These are phyloP conservation scores for Venturia nashicola DNA, from an alignment of 2,329 filamentous ascomycete genomes.

Conservation along the genomic window DNA sequence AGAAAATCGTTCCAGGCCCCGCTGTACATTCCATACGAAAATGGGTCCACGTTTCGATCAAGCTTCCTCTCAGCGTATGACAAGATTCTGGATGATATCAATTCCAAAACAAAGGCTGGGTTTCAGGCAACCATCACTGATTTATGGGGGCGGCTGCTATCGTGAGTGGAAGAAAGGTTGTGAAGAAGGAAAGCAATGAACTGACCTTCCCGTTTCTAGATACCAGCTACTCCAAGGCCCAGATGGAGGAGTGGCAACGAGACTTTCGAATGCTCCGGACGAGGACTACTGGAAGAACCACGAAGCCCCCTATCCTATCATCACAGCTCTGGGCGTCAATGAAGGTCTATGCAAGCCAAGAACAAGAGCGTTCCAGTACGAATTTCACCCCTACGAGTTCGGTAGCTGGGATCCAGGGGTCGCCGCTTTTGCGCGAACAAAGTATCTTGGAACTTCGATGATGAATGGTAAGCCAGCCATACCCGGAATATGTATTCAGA, in stretches of 20 bases:
- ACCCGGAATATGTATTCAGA: conserved; percentile 31
- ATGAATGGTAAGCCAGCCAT: conserved; percentile 31
- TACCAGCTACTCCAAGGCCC: conserved; percentile 33
- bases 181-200: neutral
- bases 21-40: neutral
- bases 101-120: conserved; percentile 25
- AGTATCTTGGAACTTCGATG: conserved; percentile 49
- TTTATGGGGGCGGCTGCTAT: conserved; percentile 28
- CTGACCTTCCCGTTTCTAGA: neutral
- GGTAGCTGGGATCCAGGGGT: conserved; percentile 51
- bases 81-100: conserved; percentile 21
- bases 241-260: conserved; percentile 25
- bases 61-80: neutral
- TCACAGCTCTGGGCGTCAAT: conserved; percentile 31
- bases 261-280: conserved; percentile 21
- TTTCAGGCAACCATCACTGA: conserved; percentile 29
- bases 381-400: conserved; percentile 55
- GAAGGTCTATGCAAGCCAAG: conserved; percentile 30
- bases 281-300: conserved; percentile 28
- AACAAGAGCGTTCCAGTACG: conserved; percentile 49
- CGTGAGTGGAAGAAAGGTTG: conserved; percentile 13
- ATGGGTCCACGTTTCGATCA: neutral
- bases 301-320: conserved; percentile 33
- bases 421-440: conserved; percentile 46
- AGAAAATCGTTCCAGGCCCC: neutral